Base-by-base conservation (phyloP, 169 alveolate species). In the Plasmodium gonderi region DNA sequence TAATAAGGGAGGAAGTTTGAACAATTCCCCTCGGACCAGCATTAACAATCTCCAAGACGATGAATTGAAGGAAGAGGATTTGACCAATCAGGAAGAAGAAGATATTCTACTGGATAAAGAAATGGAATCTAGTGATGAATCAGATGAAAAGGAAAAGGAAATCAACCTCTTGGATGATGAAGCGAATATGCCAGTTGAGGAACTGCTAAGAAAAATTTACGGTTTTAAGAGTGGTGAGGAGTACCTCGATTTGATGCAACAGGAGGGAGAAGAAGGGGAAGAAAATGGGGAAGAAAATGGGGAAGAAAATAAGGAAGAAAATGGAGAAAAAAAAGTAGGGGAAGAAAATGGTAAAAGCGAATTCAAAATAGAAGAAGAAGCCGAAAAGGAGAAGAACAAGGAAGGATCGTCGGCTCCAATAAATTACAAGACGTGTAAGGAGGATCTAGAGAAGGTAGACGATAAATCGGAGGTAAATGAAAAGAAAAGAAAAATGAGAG, bases 21-120 rank as follows among this genome's bases (percentile, higher is more conserved):
- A 54, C 72, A 42, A 42, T 4, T 6, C 51, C 51, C 14, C 12
- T 6, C 17, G 23, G 3, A 33, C 6, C 7, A 33, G 7, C 31
- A 9, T 29, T 20, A 36, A 29, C 4, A 69, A 29, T 33, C 0
- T 36, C 20, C 26, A 11, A 0, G 79, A 74, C 33, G 49, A 90
- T n/a, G 85, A 90, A 20, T 17, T 74, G 31, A 75, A 90, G 17
- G 95, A 91, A 29, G 90, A 69, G 38, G 89, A 80, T 44, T 68
- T 75, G 9, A 42, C 82, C 3, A 91, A 91, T 49, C 92, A 69
- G 29, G 87, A 79, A 33, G 90, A 79, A 54, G 90, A 79, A 54
- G 90, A 79, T 26, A 26, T 51, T 1, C 33, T 91, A 14, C 31
- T 79, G 60, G 92, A 91, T 69, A 79, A 79, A 38, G 40, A 78